A percentile compares a stretch with the other conserved stretches of the same genome.
Conservation (phyloP, 2,329 filamentous ascomycete genomes). For the Hypoxylon sp. region DNA sequence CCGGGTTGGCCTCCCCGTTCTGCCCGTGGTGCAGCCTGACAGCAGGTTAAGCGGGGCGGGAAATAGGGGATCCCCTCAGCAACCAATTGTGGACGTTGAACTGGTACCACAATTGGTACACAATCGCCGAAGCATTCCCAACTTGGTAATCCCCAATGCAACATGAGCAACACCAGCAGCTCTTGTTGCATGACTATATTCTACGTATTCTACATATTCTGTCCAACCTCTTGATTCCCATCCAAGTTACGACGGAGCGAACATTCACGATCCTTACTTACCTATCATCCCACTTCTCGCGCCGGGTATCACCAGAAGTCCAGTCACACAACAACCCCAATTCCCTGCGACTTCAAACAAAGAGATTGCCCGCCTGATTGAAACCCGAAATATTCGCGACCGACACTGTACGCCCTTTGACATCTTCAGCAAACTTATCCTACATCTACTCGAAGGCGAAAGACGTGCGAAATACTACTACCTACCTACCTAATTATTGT, state of each 20-base stretch:
- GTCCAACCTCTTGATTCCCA: too few species aligned
- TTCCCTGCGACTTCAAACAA: too few species aligned
- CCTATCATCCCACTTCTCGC: too few species aligned
- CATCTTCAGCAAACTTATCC: slow-evolving; percentile 34
- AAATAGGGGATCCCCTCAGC: slow-evolving; percentile 45
- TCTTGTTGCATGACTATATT: slow-evolving; percentile 54
- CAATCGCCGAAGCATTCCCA: slow-evolving; percentile 41
- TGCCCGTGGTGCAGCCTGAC: too few species aligned
- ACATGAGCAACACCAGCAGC: slow-evolving; percentile 32
- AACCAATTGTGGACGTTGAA: slow-evolving; percentile 43
- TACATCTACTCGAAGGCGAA: slow-evolving; percentile 45
- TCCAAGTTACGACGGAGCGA: too few species aligned
- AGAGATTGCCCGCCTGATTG: too few species aligned
- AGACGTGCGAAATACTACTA: slow-evolving; percentile 48
- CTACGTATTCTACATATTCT: slow-evolving; percentile 45
- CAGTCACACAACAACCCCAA: too few species aligned
- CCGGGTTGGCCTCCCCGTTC: too few species aligned
- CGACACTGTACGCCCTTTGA: too few species aligned
- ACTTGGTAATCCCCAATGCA: slow-evolving; percentile 39
- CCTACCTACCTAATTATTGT: slow-evolving; percentile 48
- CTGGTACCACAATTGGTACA: slow-evolving; percentile 31
- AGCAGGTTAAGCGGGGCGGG: slow-evolving; percentile 26
- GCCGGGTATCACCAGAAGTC: too few species aligned
- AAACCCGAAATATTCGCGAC: too few species aligned
- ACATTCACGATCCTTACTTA: too few species aligned